Evolutionary conservation across 208 protist genomes (phyloP).

Genomic region (Polymyxa betae): DNA sequence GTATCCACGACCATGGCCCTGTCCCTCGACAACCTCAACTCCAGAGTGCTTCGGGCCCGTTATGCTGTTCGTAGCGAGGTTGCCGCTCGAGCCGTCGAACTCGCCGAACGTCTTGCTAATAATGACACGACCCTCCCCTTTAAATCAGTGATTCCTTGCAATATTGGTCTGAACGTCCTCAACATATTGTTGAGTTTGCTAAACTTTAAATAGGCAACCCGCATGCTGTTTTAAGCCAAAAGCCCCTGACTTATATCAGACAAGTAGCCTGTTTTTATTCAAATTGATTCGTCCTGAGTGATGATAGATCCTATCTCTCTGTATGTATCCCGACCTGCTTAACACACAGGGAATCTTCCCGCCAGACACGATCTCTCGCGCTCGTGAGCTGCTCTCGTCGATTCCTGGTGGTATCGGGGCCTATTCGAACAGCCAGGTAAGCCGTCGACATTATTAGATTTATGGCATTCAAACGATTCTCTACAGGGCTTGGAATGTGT

Average conservation of each 20-base stretch:
- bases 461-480: not conserved
- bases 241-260: conserved; percentile 92
- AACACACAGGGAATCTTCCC: conserved; percentile 73
- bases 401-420: conserved; percentile 81
- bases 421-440: conserved; percentile 90
- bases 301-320: not conserved
- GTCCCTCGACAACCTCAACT: conserved; percentile 55
- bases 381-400: conserved; percentile 75
- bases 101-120: conserved; percentile 68
- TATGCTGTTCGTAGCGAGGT: conserved; percentile 84
- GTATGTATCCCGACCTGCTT: conserved; percentile 3
- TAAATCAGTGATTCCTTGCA: conserved; percentile 92
- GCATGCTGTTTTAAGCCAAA: conserved; percentile 82
- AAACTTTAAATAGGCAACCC: conserved; percentile 17
- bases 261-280: conserved; percentile 75
- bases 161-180: conserved; percentile 94
- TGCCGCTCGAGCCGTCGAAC: conserved; percentile 69
- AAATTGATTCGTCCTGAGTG: conserved; percentile 53
- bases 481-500: conserved; percentile 61
- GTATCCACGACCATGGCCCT: not conserved
- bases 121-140: conserved; percentile 73
- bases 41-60: conserved; percentile 66
- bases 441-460: conserved; percentile 70
- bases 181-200: conserved; percentile 74
- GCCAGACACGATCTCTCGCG: conserved; percentile 84